Base-by-base conservation (phyloP, 2,329 filamentous ascomycete species). In the Fusarium longipes region DNA sequence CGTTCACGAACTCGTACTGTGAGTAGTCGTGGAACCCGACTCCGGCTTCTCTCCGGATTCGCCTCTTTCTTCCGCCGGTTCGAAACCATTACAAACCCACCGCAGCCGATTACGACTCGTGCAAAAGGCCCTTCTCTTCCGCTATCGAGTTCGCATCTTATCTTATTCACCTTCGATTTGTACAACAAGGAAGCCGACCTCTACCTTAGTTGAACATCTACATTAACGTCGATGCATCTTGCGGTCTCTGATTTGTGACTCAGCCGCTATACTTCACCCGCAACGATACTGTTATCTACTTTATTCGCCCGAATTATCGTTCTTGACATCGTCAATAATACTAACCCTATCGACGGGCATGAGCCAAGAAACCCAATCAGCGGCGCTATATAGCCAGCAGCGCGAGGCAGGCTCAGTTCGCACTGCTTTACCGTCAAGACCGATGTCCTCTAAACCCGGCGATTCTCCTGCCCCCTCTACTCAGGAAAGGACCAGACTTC, bases 381-480 rank as follows among this genome's bases (percentile, higher is more conserved):
- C 68, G 62, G 66, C 68, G 64, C 56, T 71, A 30, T 65, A 70
- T 54, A 73, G 73, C 68, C 72, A 75, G 45, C 73, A 73, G 51
- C 76, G 75, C 40, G 77, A 79, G 43, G 33, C 70, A 38, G 67
- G 67, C 49, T 67, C 77, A 29, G 73, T 63, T 48, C 74, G 79
- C 61, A 80, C 78, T 36, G 78, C 78, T 11, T 70, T 80, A 35
- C 79, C 79, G 27, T 78, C 79, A 40, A 73, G 79, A 32, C 78
- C 79, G 32, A 75, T 78, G 72, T 74, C 77, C 10, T 71, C 75
- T 24, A 79, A 74, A 63, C 62, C 68, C 25, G 70, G 68, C 48
- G 75, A 77, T 48, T 57, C 42, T 35, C 42, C 68, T 36, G 62
- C 35, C 49, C 36, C 57, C 40, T 35, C 60, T 20, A 52, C 67